Percentiles rank a stretch among this genome's conserved stretches.
Evolutionary conservation across 2,329 filamentous ascomycete species (phyloP).

Genomic region (Chaetomiaceae sp.): DNA sequence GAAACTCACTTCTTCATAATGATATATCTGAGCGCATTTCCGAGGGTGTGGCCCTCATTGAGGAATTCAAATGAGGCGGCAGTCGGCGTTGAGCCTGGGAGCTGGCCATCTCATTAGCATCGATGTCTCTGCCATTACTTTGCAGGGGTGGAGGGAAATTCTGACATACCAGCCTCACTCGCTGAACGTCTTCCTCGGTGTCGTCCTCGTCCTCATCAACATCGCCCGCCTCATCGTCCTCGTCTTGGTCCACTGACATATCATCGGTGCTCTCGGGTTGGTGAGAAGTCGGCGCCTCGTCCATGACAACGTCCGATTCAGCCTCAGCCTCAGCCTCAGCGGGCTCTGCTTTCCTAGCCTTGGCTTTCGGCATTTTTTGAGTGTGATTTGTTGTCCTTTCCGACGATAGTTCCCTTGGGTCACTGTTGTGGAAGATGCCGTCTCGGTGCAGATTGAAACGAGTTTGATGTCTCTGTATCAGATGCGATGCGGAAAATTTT

Average conservation of each 20-base stretch:
- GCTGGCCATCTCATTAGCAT: constrained; percentile 44
- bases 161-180: constrained; percentile 56
- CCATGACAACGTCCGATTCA: constrained; percentile 37
- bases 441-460: neutral
- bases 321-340: constrained; percentile 23
- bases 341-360: constrained; percentile 28
- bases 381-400: neutral
- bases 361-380: constrained; percentile 40
- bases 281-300: constrained; percentile 39
- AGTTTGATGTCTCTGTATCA: neutral
- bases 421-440: constrained; percentile 8
- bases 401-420: neutral
- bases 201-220: constrained; percentile 41
- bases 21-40: constrained; percentile 88
- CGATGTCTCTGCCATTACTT: neutral
- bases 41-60: constrained; percentile 90
- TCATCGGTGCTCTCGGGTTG: constrained; percentile 34
- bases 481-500: constrained; percentile 22
- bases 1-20: constrained; percentile 92
- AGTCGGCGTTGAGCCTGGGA: constrained; percentile 78
- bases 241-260: constrained; percentile 31
- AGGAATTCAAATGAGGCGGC: constrained; percentile 94
- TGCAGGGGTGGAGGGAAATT: neutral
- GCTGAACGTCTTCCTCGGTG: constrained; percentile 47
- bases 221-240: constrained; percentile 31